Evolutionary conservation across 176 grass and related monocot genomes (phyloP), one percentile per base, ranked within the genome.

Genomic region (Carex kokanica): DNA sequence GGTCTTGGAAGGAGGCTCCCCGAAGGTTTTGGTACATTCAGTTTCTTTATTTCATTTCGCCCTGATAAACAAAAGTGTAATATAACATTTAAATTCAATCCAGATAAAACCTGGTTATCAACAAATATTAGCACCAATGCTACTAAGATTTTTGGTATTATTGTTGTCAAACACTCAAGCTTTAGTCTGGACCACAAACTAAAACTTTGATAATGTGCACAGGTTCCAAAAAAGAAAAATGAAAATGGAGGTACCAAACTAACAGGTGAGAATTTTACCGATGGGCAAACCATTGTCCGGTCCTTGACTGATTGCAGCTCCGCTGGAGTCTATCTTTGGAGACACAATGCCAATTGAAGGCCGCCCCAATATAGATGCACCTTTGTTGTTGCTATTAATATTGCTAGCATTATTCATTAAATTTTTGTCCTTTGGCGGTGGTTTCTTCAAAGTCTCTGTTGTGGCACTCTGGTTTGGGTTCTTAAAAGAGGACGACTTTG

Each of bases 401-500:
- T 63, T 81, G 59, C n/a, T 81, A 24, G 32, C 62, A 81, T 51
- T 82, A 66, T 82, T 81, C 17, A 80, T 49, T 43, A 82, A 79
- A 84, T 91, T 92, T 12, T 32, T 64, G 25, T 60, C 36, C 81
- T 72, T 91, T 86, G 85, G 52, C n/a, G 21, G 24, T 81, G 84
- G 62, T 58, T 74, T 52, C 68, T 59, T 86, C 38, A 77, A 86
- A 66, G 88, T 73, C 49, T 69, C 80, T 74, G 94, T 74, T 87
- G n/a, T 73, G 61, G 88, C 88, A 64, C 27, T 84, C 83, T 82
- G 80, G 77, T 84, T 97, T 43, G 88, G 70, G 27, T 81, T 95
- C 81, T 88, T 95, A 67, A 95, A 99, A 47, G 88, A 90, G 77
- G 86, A 71, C 4, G 88, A 90, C 85, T 89, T 99, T 15, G 89